Conservation (phyloP, 148 eudicot genomes). For the Arbutus unedo region DNA sequence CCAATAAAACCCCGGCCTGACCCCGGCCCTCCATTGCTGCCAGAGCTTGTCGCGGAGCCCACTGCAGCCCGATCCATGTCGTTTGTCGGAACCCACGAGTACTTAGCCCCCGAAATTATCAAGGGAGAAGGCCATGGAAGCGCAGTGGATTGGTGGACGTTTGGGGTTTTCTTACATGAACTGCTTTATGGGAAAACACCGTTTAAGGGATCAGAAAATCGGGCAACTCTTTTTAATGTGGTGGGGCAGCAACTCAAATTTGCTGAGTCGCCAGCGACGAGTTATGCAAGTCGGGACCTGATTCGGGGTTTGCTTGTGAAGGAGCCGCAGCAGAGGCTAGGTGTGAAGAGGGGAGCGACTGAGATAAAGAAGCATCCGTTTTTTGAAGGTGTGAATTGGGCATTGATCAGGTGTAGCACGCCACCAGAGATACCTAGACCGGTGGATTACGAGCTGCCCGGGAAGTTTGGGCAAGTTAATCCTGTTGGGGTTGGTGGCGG, state of each 20-base stretch:
- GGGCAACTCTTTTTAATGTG: slow-evolving; percentile 44
- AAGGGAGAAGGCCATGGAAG: slow-evolving; percentile 51
- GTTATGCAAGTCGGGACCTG: slow-evolving; percentile 40
- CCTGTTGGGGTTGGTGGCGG: slow-evolving; percentile 32
- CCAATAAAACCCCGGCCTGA: slow-evolving; percentile 18
- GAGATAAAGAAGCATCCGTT: slow-evolving; percentile 47
- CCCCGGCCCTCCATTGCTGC: slow-evolving; percentile 16
- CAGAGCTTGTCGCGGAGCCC: slow-evolving; percentile 48
- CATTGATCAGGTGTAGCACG: slow-evolving; percentile 42
- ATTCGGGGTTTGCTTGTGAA: slow-evolving; percentile 40
- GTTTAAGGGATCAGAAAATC: slow-evolving; percentile 40
- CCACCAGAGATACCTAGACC: slow-evolving; percentile 48
- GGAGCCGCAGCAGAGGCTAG: slow-evolving; percentile 46
- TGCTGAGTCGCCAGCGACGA: slow-evolving; percentile 39
- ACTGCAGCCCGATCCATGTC: slow-evolving; percentile 49
- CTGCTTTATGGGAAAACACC: slow-evolving; percentile 44
- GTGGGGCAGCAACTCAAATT: slow-evolving; percentile 46
- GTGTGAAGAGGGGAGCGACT: slow-evolving; percentile 40
- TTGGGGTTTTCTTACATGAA: slow-evolving; percentile 42
- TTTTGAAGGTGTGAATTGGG: slow-evolving; percentile 50
- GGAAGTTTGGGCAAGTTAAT: slow-evolving; percentile 13
- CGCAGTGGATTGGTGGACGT: slow-evolving; percentile 56
- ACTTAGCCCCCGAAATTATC: slow-evolving; percentile 43
- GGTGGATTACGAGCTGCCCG: slow-evolving; percentile 17
- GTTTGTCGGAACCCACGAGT: slow-evolving; percentile 50